Base-by-base conservation (phyloP, 768 basidiomycete genomes). In the Antrodiella citrinella region DNA sequence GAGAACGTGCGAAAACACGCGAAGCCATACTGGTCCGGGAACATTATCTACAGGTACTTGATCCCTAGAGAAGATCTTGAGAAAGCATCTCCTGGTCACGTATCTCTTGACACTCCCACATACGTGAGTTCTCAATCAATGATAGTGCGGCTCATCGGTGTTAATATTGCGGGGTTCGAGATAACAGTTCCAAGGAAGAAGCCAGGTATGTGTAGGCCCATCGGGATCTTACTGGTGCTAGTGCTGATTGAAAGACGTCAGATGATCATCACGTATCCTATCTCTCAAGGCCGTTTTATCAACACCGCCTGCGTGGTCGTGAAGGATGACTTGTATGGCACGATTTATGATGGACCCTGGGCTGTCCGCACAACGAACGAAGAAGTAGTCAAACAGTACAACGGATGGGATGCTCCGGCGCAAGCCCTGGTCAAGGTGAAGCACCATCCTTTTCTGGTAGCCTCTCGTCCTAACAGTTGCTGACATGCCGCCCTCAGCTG, bases 401-500 rank as follows among this genome's bases (percentile, higher is more conserved):
- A 52, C 4, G 59, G 49, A 3, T 69, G 65, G 63, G 66, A 66
- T 49, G 56, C 59, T 0, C 62, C 67, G 41, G 62, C 62, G 3
- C 44, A 52, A n/a, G 59, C 59, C 1, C 30, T 64, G 39, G 26
- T 64, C 15, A 51, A 59, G 52, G 61, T 62, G n/a, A 2, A 50
- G 7, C 30, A 44, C 15, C 11, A 7, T 20, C 18, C 46, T 19
- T 18, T n/a, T 43, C 15, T 9, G 19, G 41, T 18, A 22, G 41
- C 41, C 41, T 18, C 7, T 10, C n/a, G n/a, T n/a, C n/a, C n/a
- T n/a, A n/a, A n/a, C n/a, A n/a, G 41, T 18, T 19, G 19, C 9
- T n/a, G n/a, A 18, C 15, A 43, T 10, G 18, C 39, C 24, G 19
- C 20, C 20, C 12, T 21, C 41, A 69, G 65, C 55, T 54, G 23